phyloP scores from a whole-genome alignment of 2,329 filamentous ascomycete genomes.

The Exophiala xenobiotica region DNA sequence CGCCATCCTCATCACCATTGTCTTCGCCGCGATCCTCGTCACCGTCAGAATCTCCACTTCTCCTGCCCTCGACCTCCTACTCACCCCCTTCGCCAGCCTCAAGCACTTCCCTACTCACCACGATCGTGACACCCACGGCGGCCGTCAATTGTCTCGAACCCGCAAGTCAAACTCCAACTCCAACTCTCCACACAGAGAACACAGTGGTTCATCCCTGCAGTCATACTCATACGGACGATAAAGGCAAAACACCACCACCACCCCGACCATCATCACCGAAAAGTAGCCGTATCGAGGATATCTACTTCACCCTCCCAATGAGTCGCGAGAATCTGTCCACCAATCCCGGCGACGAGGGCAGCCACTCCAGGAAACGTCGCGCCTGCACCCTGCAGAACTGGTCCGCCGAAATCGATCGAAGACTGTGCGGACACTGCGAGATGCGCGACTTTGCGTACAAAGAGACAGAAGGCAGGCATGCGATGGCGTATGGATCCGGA shows the following conservation, averaged over 20 bases:
- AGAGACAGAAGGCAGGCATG: slow-evolving; percentile 2
- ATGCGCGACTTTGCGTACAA: slow-evolving; percentile 15
- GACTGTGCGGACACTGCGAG: slow-evolving; percentile 2
- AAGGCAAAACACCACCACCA: too few species aligned
- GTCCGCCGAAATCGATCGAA: slow-evolving; percentile 18
- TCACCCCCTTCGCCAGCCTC: background rate
- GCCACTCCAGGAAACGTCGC: slow-evolving; percentile 1
- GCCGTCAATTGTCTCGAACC: too few species aligned
- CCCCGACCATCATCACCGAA: too few species aligned
- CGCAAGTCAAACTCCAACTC: background rate
- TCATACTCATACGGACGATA: background rate
- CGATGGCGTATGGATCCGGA: slow-evolving; percentile 11
- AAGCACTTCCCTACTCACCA: too few species aligned
- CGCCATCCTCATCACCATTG: background rate
- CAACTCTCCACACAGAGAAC: background rate
- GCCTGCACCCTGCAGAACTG: slow-evolving; percentile 12
- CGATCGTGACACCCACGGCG: too few species aligned
- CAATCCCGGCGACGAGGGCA: slow-evolving; percentile 14
- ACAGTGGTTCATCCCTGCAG: background rate
- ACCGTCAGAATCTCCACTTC: background rate
- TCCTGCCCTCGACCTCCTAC: background rate
- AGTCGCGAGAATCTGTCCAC: slow-evolving; percentile 10
- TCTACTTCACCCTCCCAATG: slow-evolving; percentile 12
- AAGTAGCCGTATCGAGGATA: slow-evolving; percentile 10
- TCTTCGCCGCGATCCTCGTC: background rate